A percentile compares a stretch with the other conserved stretches of the same genome.
These are phyloP conservation scores for Lasiodiplodia gonubiensis DNA, from an alignment of 2,329 filamentous ascomycete genomes.

Conservation along the genomic window DNA sequence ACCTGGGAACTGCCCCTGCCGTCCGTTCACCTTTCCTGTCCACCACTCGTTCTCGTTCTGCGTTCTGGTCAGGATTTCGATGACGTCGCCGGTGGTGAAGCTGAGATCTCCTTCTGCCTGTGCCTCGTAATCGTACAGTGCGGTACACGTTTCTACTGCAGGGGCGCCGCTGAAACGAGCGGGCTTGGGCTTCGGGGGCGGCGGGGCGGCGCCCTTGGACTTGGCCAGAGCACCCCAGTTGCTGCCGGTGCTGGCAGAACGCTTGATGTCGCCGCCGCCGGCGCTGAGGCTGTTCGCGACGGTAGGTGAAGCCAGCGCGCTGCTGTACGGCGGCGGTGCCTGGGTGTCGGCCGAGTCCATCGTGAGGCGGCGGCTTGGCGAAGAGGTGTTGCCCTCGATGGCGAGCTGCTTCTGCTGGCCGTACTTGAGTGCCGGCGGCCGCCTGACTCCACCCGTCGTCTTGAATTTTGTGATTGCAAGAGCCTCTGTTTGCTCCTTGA, in stretches of 20 bases:
- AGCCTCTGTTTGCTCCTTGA: constrained; percentile 82
- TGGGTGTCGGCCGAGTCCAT: constrained; percentile 42
- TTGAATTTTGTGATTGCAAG: constrained; percentile 90
- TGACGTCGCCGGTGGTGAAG: constrained; percentile 85
- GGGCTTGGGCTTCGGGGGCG: constrained; percentile 67
- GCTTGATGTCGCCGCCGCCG: constrained; percentile 37
- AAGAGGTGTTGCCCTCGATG: constrained; percentile 41
- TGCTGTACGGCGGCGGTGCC: constrained; percentile 48
- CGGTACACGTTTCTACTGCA: constrained; percentile 78
- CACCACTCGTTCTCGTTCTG: constrained; percentile 97
- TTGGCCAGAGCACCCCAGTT: constrained; percentile 53
- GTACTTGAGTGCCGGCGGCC: constrained; percentile 45
- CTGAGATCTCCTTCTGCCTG: constrained; percentile 93
- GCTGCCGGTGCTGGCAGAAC: constrained; percentile 40
- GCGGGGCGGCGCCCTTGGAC: constrained; percentile 55
- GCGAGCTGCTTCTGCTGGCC: constrained; percentile 43
- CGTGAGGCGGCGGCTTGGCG: constrained; percentile 36
- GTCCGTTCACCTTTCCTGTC: constrained; percentile 79
- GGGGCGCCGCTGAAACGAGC: constrained; percentile 70
- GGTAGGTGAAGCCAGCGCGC: constrained; percentile 41
- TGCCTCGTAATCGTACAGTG: constrained; percentile 94
- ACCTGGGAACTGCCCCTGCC: constrained; percentile 95
- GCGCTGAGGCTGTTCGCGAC: constrained; percentile 13
- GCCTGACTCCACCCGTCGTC: constrained; percentile 70
- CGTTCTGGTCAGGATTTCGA: constrained; percentile 85